These are phyloP conservation scores for Hippophae rhamnoides DNA, from an alignment of 306 rosid species.

Conservation along the genomic window DNA sequence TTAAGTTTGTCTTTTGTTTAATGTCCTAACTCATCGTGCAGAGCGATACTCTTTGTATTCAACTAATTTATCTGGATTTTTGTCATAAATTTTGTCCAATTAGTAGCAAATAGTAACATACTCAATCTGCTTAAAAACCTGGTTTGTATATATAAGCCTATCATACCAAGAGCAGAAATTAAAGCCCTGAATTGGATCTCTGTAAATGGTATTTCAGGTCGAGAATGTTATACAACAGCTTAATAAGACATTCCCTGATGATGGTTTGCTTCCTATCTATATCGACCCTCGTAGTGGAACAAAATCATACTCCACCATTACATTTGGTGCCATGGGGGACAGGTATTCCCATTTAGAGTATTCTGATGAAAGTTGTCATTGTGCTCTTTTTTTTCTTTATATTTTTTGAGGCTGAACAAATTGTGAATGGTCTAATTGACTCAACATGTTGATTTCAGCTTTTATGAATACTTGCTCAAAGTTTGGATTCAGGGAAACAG, in stretches of 20 bases:
- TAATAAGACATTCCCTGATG: conserved; percentile 76
- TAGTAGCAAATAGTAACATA: too few relatives aligned
- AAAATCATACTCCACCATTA: conserved; percentile 50
- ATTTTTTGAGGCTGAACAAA: too few relatives aligned
- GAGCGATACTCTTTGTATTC: neutral
- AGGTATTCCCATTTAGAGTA: conserved; percentile 38
- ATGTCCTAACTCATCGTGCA: neutral
- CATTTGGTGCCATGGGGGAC: conserved; percentile 99
- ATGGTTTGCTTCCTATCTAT: conserved; percentile 92
- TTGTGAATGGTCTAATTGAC: conserved; percentile 14
- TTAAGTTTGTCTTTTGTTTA: neutral
- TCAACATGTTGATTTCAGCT: conserved; percentile 50
- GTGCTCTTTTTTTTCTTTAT: too few relatives aligned
- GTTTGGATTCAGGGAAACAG: conserved; percentile 93
- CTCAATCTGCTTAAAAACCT: neutral
- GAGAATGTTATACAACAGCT: conserved; percentile 66
- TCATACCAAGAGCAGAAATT: conserved; percentile 3
- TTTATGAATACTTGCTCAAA: conserved; percentile 95
- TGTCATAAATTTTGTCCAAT: too few relatives aligned
- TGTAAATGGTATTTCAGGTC: conserved; percentile 47
- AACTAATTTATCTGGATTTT: too few relatives aligned
- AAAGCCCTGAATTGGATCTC: conserved; percentile 22
- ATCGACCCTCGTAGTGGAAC: conserved; percentile 62
- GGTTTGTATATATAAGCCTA: conserved; percentile 1
- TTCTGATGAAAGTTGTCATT: too few relatives aligned